Evolutionary conservation across 257 asterid species (phyloP).

Genomic region (Cinchona pubescens): DNA sequence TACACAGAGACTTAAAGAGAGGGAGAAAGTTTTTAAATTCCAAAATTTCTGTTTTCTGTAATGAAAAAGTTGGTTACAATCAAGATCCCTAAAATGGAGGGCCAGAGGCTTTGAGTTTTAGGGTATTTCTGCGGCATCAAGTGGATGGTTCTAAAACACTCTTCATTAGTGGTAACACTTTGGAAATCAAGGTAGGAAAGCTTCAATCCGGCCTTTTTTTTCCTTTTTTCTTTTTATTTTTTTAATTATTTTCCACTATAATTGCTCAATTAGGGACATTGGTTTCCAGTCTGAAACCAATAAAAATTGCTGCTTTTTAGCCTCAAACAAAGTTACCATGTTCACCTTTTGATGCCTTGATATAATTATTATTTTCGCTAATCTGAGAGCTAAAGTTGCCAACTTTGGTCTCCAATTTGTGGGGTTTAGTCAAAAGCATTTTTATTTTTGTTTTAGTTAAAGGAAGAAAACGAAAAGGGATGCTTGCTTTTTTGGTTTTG

Average conservation of each 20-base stretch:
- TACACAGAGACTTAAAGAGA: conserved; percentile 3
- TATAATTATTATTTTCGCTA: conserved; percentile 2
- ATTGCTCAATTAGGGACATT: conserved; percentile 26
- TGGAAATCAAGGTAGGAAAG: conserved; percentile 58
- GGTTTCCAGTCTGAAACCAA: conserved; percentile 4
- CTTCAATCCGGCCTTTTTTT: conserved; percentile 26
- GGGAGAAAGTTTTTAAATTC: background rate
- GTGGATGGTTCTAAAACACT: conserved; percentile 33
- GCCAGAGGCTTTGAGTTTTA: conserved; percentile 33
- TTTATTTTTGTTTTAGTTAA: conserved; percentile 6
- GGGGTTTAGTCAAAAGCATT: conserved; percentile 10
- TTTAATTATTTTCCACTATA: conserved; percentile 36
- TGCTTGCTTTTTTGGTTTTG: conserved; percentile 14
- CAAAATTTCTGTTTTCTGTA: conserved; percentile 2
- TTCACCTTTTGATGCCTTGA: conserved; percentile 2
- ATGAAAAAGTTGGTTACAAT: conserved; percentile 19
- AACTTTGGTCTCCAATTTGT: conserved; percentile 8
- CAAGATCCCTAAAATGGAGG: conserved; percentile 45
- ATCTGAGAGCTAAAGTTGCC: conserved; percentile 14
- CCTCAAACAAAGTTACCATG: background rate
- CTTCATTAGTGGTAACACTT: conserved; percentile 32
- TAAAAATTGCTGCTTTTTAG: conserved; percentile 17
- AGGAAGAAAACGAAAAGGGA: conserved; percentile 10
- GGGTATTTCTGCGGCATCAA: conserved; percentile 54
- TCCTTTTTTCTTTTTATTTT: conserved; percentile 25